Conservation (phyloP, 345 rosid genomes). For the Moricandia arvensis region DNA sequence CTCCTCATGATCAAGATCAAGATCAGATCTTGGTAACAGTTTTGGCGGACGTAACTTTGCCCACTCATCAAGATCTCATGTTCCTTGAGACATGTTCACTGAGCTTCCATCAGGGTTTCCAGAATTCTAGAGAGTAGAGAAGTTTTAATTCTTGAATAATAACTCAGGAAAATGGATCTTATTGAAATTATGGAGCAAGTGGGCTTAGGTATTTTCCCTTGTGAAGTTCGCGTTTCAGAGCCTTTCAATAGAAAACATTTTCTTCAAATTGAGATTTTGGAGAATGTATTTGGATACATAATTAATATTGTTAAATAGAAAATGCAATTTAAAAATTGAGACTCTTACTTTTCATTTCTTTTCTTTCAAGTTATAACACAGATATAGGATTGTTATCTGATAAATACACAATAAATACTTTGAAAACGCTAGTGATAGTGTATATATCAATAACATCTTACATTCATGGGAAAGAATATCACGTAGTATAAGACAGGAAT, state of each 20-base stretch:
- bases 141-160: too few species aligned
- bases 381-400: background rate
- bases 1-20: conserved; percentile 46
- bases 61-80: conserved; percentile 92
- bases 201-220: conserved; percentile 26
- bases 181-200: conserved; percentile 27
- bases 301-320: background rate
- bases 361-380: background rate
- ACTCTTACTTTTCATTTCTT: background rate
- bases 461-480: background rate
- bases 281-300: conserved; percentile 1
- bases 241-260: conserved; percentile 22
- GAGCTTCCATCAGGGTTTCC: conserved; percentile 17
- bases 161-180: conserved; percentile 23
- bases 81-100: conserved; percentile 14
- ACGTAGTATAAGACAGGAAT: background rate
- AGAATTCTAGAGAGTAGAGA: too few species aligned
- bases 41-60: conserved; percentile 66
- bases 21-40: conserved; percentile 37
- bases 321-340: background rate
- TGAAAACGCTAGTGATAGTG: background rate
- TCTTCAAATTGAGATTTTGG: conserved; percentile 12
- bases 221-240: conserved; percentile 17
- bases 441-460: background rate
- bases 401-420: conserved; percentile 5